These are phyloP conservation scores for Hypoxylon intermedium DNA, from an alignment of 495 filamentous ascomycete species.

Conservation along the genomic window DNA sequence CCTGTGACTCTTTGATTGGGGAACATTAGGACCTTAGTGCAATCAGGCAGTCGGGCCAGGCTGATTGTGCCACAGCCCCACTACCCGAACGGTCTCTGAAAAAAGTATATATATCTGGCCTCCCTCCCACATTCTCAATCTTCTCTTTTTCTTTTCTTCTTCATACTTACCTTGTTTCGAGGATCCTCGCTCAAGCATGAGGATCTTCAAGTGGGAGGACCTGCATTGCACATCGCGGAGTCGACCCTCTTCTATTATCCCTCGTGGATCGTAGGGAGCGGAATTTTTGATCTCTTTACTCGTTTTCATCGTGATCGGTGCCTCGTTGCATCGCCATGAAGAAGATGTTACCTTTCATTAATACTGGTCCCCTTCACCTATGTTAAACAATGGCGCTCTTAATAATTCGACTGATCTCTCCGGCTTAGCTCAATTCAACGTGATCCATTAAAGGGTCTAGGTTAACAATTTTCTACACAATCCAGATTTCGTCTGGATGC, in stretches of 20 bases:
- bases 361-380: too few species aligned
- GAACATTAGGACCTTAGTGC: too few species aligned
- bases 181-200: conserved; percentile 66
- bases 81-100: not conserved
- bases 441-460: too few species aligned
- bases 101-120: conserved; percentile 3
- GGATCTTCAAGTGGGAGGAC: conserved; percentile 65
- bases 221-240: conserved; percentile 83
- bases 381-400: too few species aligned
- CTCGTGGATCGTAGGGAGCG: conserved; percentile 67
- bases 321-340: conserved; percentile 18
- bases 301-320: conserved; percentile 33
- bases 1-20: too few species aligned
- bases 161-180: conserved; percentile 79
- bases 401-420: too few species aligned
- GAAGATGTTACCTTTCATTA: too few species aligned
- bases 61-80: conserved; percentile 4
- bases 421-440: too few species aligned
- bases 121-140: not conserved
- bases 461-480: too few species aligned
- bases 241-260: conserved; percentile 69
- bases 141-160: conserved; percentile 51
- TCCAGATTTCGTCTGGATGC: too few species aligned
- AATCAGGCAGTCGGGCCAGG: not conserved
- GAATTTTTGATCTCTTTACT: conserved; percentile 40